Evolutionary conservation across 352 stramenopile species (phyloP).

Genomic region (Globisporangium spiculum): DNA sequence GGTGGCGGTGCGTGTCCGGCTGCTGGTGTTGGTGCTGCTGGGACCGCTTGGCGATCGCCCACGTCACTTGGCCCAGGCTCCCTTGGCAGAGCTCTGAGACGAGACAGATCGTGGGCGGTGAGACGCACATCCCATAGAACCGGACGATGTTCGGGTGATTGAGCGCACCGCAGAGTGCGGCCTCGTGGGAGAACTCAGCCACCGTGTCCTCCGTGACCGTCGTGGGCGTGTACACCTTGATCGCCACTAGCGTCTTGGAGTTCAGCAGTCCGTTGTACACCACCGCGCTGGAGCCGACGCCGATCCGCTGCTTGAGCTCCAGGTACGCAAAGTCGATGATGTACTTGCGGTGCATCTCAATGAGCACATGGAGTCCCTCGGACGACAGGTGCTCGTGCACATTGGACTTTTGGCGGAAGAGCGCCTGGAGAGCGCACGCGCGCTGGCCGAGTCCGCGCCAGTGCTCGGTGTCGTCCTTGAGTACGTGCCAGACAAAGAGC

Average conservation of each 20-base stretch:
- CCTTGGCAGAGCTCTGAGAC: slow-evolving; percentile 76
- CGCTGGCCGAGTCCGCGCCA: no score
- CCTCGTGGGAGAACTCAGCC: slow-evolving; percentile 15
- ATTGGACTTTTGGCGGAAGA: slow-evolving; percentile 7
- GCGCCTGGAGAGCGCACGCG: slow-evolving; percentile 9
- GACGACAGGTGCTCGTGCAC: slow-evolving; percentile 25
- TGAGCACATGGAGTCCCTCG: slow-evolving; percentile 54
- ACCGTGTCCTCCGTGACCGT: slow-evolving; percentile 15
- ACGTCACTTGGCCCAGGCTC: slow-evolving; percentile 42
- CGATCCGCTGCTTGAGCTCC: slow-evolving; percentile 49
- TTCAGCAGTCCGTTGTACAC: slow-evolving; percentile 62
- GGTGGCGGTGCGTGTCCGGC: no score
- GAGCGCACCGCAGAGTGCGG: slow-evolving; percentile 12
- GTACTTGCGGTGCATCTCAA: slow-evolving; percentile 72
- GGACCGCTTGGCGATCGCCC: slow-evolving; percentile 3
- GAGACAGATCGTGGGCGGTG: slow-evolving; percentile 65
- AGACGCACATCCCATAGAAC: slow-evolving; percentile 62
- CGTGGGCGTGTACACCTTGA: slow-evolving; percentile 45
- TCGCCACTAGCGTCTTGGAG: slow-evolving; percentile 33
- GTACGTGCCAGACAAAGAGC: slow-evolving; percentile 7
- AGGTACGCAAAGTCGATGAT: slow-evolving; percentile 72
- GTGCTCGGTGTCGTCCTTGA: no score
- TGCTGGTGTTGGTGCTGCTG: slow-evolving; percentile 14
- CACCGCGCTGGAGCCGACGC: slow-evolving; percentile 38
- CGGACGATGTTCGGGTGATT: slow-evolving; percentile 61